phyloP scores from a whole-genome alignment of 495 filamentous ascomycete species.

The Neurospora sp. region DNA sequence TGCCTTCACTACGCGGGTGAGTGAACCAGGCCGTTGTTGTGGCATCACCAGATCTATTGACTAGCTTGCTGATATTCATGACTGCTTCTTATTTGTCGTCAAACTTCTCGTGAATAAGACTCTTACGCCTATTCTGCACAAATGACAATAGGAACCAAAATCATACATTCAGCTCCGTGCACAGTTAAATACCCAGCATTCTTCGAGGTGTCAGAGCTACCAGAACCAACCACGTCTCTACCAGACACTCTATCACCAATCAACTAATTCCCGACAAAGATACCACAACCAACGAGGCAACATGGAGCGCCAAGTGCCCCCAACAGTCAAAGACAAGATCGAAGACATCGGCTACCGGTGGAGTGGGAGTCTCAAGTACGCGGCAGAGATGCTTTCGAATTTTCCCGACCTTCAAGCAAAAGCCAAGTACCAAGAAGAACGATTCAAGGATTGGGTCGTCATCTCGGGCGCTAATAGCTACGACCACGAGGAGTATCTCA shows the following conservation, averaged over 20 bases:
- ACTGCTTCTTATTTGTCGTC: background rate
- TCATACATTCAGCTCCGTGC: background rate
- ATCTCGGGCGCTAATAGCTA: background rate
- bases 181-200: background rate
- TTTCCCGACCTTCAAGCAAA: background rate
- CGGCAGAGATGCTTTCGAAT: background rate
- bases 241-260: background rate
- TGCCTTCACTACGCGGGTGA: background rate
- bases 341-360: background rate
- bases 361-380: background rate
- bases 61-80: background rate
- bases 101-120: background rate
- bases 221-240: background rate
- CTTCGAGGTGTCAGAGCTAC: background rate
- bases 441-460: background rate
- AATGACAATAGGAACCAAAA: background rate
- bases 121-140: background rate
- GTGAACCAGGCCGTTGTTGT: background rate
- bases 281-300: background rate
- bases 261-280: background rate
- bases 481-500: background rate
- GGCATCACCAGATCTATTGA: background rate
- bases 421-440: background rate
- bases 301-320: background rate
- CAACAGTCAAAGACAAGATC: background rate